phyloP scores from a whole-genome alignment of 495 filamentous ascomycete species.

The Aspergillus indologenus region DNA sequence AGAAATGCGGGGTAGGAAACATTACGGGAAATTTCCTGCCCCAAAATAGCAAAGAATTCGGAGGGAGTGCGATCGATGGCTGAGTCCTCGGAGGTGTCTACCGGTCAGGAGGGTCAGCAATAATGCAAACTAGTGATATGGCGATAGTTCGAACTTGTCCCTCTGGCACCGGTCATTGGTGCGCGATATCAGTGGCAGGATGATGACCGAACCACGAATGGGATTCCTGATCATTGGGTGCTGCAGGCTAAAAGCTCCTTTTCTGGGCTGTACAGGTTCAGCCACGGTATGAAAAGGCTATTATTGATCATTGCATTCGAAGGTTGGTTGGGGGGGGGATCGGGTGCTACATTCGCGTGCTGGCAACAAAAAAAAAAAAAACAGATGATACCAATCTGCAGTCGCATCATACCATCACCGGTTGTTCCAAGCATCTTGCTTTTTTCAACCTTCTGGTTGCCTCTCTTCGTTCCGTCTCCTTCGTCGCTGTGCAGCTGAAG shows the following conservation, averaged over 20 bases:
- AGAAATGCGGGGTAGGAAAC: slow-evolving; percentile 21
- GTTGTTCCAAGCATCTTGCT: neutral
- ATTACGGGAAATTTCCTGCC: neutral
- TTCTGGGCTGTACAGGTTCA: neutral
- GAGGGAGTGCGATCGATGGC: neutral
- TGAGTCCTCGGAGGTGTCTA: neutral
- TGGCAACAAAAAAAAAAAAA: too few relatives aligned
- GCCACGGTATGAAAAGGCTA: neutral
- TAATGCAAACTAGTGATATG: neutral
- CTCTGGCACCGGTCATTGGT: neutral
- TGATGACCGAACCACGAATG: neutral
- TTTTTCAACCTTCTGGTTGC: too few relatives aligned
- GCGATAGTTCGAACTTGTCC: neutral
- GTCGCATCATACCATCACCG: slow-evolving; percentile 1
- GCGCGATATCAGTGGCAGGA: neutral
- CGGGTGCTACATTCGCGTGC: neutral
- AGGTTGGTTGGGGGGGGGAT: neutral
- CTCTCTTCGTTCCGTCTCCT: neutral
- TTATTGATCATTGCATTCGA: neutral
- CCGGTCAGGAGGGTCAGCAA: slow-evolving; percentile 1
- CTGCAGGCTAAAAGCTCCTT: slow-evolving; percentile 1
- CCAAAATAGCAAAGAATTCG: neutral
- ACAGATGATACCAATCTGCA: slow-evolving; percentile 5
- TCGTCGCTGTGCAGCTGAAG: neutral
- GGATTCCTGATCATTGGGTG: slow-evolving; percentile 1